Evolutionary conservation across 768 basidiomycete genomes (phyloP), one percentile per base, ranked within the genome.

Genomic region (Paxillus involutus): DNA sequence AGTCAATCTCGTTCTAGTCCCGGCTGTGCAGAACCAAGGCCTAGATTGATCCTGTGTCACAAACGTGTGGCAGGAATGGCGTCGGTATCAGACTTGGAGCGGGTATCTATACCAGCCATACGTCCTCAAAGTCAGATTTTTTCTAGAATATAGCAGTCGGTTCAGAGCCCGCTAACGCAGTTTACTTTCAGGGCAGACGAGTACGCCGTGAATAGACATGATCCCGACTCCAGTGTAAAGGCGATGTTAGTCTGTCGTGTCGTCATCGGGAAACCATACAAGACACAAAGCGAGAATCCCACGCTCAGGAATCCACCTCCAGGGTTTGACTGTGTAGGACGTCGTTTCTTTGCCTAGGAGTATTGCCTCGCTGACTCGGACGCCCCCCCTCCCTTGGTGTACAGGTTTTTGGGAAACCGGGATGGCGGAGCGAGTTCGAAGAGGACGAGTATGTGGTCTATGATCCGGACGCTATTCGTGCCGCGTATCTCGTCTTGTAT

Each of bases 391-490:
- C 21, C 21, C 21, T 26, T 26, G 26, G 21, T 16, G 59, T 47
- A 64, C 14, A 47, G 64, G 58, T 67, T 1, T 47, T 42, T 19
- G 65, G 48, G 8, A 45, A 47, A 42, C 44, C 64, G 0, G 64
- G 58, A 9, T 4, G 1, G 9, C 11, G 29, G 1, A 59, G 64
- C 17, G 39, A 6, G 10, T 67, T 67, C 32, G 0, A 2, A n/a
- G 59, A 64, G 3, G 67, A 63, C 42, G 66, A 69, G 36, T 61
- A 21, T 24, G 67, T 69, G 26, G 59, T 67, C 8, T 69, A 69
- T 26, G 36, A 69, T 13, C 51, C 50, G 9, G 49, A 67, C 2
- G 66, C 67, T 9, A 58, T 69, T 21, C 64, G 61, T 2, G 19
- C 62, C 0, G 65, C 66, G 14, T 68, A 68, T 13, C 59, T 67